These are phyloP conservation scores for Aspergillus fischeri DNA, from an alignment of 2,329 filamentous ascomycete genomes.

Conservation along the genomic window DNA sequence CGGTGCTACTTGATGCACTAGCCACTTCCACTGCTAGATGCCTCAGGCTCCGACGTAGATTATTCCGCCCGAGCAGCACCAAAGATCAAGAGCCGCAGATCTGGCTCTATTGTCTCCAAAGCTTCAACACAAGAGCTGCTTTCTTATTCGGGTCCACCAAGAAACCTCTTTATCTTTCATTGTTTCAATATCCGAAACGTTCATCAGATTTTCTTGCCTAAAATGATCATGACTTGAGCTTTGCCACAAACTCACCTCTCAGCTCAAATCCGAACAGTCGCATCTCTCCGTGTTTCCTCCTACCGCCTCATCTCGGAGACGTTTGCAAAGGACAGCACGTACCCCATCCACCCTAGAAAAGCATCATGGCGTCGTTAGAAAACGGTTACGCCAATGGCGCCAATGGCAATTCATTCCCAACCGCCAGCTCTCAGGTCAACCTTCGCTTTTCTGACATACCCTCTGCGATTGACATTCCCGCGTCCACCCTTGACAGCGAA, in stretches of 20 bases:
- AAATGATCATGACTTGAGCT: slow-evolving; percentile 30
- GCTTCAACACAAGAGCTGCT: slow-evolving; percentile 9
- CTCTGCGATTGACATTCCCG: slow-evolving; percentile 60
- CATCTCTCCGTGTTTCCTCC: slow-evolving; percentile 5
- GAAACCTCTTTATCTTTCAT: slow-evolving; percentile 1
- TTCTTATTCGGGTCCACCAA: slow-evolving; percentile 6
- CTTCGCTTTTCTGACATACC: slow-evolving; percentile 60
- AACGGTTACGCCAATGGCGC: slow-evolving; percentile 52
- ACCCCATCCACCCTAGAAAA: slow-evolving; percentile 4
- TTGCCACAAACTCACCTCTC: slow-evolving; percentile 6
- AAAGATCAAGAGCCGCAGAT: slow-evolving; percentile 17
- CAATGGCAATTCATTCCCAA: slow-evolving; percentile 39
- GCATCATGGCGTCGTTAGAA: slow-evolving; percentile 48
- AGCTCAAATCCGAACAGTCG: slow-evolving; percentile 16
- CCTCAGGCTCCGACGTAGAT: slow-evolving; percentile 10
- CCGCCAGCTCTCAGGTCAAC: slow-evolving; percentile 31
- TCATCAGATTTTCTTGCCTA: neutral
- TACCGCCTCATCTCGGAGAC: neutral
- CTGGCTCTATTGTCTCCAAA: slow-evolving; percentile 11
- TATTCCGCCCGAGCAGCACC: slow-evolving; percentile 6
- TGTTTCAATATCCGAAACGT: slow-evolving; percentile 5
- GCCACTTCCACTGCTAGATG: slow-evolving; percentile 12
- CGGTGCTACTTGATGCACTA: slow-evolving; percentile 14
- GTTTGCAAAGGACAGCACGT: neutral
- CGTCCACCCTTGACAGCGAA: slow-evolving; percentile 58